Conservation (phyloP, 148 eudicot species). For the Cornus controversa region DNA sequence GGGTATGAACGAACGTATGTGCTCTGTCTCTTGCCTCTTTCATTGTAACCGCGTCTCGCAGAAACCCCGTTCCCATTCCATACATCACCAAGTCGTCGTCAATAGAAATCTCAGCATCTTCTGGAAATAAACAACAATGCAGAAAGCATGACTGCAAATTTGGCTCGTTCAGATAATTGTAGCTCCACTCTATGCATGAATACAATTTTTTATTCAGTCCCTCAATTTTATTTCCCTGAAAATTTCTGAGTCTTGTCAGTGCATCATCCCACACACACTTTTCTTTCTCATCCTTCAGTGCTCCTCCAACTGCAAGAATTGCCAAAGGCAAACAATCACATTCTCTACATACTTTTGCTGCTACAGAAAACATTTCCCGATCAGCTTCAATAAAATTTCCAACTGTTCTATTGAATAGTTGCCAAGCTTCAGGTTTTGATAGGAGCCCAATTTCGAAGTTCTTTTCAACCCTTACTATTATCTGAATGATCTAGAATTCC, state of each 20-base stretch:
- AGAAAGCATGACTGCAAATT: constrained; percentile 7
- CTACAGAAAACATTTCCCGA: no score
- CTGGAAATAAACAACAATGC: constrained; percentile 9
- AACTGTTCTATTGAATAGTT: constrained; percentile 4
- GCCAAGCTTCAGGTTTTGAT: background rate
- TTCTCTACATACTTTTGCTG: no score
- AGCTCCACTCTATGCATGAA: constrained; percentile 7
- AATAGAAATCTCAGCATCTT: background rate
- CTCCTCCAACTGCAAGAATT: no score
- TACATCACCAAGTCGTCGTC: background rate
- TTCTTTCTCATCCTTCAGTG: background rate
- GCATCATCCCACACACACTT: constrained; percentile 7
- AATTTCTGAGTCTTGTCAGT: background rate
- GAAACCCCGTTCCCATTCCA: background rate
- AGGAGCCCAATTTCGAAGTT: background rate
- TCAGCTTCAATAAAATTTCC: background rate
- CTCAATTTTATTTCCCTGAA: background rate
- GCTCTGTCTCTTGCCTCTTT: no score
- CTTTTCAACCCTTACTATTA: background rate
- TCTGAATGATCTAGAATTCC: no score
- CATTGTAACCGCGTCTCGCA: background rate
- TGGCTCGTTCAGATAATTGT: background rate
- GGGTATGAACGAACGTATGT: no score
- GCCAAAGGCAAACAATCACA: no score
- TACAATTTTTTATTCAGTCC: constrained; percentile 11